Evolutionary conservation across 176 grass and related monocot genomes (phyloP), one percentile per base, ranked within the genome.

Genomic region (Oryza meyeriana): DNA sequence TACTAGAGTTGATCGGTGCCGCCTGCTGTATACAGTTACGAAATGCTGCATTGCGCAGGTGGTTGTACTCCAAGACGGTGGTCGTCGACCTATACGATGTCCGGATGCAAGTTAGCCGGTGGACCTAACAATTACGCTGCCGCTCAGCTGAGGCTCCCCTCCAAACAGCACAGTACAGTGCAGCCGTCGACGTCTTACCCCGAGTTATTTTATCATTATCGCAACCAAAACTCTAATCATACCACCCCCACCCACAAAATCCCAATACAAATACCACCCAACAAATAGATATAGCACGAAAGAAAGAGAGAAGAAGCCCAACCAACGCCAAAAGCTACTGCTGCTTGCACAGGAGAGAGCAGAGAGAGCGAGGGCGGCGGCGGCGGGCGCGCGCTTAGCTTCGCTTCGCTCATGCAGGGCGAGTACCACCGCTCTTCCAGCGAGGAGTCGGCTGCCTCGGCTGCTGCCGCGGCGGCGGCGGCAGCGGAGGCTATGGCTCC

Each of bases 381-480:
- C 66, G 63, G 47, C 25, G 58, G n/a, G n/a, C n/a, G n/a, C n/a
- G n/a, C n/a, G n/a, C n/a, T n/a, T n/a, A n/a, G n/a, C n/a, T 8
- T 58, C 25, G 38, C 47, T 79, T 57, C 45, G 71, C 63, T 78
- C 79, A 89, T 85, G 86, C 81, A 92, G 84, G 87, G 87, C 79
- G 78, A 85, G 72, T 91, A 55, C 45, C 45, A 86, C 87, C 86
- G 87, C 68, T 89, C 89, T 55, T 84, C 89, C 28, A 92, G 81
- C 82, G 86, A 92, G 83, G 83, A 85, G 35, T 81, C 82, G 30
- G 85, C 76, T n/a, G 81, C 45, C 16, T 48, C 72, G 6, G 35
- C 72, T 0, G 66, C 75, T 0, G 40, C 69, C 0, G 55, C 77
- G 0, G 64, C 79, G 0, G 70, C 84, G 0, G 77, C 61, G 0